Evolutionary conservation across 768 basidiomycete genomes (phyloP).

Genomic region (Amanita inopinata): DNA sequence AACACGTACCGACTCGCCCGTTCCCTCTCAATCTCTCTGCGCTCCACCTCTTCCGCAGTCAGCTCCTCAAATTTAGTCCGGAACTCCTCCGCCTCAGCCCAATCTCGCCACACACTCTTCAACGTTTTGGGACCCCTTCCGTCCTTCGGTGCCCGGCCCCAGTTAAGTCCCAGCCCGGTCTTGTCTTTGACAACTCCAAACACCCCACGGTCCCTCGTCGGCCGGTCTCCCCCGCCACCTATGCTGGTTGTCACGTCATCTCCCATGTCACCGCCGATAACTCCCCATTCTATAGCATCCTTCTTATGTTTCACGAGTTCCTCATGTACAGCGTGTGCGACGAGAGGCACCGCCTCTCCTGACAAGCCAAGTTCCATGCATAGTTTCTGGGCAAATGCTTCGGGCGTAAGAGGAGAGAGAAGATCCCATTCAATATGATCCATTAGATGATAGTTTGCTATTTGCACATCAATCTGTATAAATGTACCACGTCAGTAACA

Average conservation of each 20-base stretch:
- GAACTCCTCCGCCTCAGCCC: constrained; percentile 88
- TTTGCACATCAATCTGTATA: constrained; percentile 91
- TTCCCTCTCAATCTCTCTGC: constrained; percentile 81
- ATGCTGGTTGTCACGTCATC: constrained; percentile 16
- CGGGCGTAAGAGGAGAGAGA: constrained; percentile 84
- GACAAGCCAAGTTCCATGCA: constrained; percentile 81
- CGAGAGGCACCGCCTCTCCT: constrained; percentile 80
- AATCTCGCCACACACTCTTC: constrained; percentile 90
- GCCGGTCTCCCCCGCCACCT: constrained; percentile 18
- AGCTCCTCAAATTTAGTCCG: constrained; percentile 81
- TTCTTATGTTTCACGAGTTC: constrained; percentile 94
- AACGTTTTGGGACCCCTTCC: constrained; percentile 75
- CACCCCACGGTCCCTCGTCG: constrained; percentile 36
- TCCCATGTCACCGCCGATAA: constrained; percentile 49
- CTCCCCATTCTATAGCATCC: constrained; percentile 90
- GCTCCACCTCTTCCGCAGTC: constrained; percentile 84
- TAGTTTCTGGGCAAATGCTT: constrained; percentile 70
- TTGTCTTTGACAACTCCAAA: constrained; percentile 64
- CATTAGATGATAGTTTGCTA: constrained; percentile 80
- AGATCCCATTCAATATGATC: constrained; percentile 99
- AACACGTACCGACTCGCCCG: constrained; percentile 55
- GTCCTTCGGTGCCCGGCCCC: constrained; percentile 69
- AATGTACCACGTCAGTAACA: background rate
- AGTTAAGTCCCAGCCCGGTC: constrained; percentile 69
- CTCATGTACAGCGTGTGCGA: constrained; percentile 91